Conservation (phyloP, 306 rosid genomes). For the Acacia acuminata region DNA sequence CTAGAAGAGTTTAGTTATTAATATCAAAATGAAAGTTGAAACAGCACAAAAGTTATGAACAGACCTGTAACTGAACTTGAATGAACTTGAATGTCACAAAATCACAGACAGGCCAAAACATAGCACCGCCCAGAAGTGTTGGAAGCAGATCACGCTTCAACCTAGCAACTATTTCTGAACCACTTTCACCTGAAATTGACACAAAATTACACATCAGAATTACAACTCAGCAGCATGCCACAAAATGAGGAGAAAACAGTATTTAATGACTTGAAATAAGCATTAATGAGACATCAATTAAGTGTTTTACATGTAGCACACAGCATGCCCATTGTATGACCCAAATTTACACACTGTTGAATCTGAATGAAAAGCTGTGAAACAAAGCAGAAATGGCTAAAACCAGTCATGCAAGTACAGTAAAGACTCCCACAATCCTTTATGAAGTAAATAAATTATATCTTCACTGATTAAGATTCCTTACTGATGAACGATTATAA, state of each 20-base stretch:
- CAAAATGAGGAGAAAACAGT: not conserved
- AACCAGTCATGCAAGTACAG: not conserved
- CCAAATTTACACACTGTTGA: not conserved
- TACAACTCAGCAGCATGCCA: not conserved
- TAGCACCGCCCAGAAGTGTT: slow-evolving; percentile 52
- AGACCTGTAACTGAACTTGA: slow-evolving; percentile 74
- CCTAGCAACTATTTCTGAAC: slow-evolving; percentile 47
- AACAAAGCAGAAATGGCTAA: not conserved
- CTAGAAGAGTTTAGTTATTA: not conserved
- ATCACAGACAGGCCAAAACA: slow-evolving; percentile 80
- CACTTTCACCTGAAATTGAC: slow-evolving; percentile 59
- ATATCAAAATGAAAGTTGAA: slow-evolving; percentile 9
- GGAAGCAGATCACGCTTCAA: slow-evolving; percentile 75
- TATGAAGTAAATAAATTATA: not conserved
- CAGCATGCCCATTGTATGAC: not conserved
- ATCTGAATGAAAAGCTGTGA: not conserved
- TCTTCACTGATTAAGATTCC: not conserved
- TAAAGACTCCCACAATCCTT: not conserved
- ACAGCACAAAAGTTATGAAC: slow-evolving; percentile 15
- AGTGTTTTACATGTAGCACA: not conserved
- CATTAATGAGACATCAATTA: not conserved
- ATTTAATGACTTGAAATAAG: not conserved
- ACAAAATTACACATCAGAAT: slow-evolving; percentile 31
- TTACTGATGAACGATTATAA: not conserved
- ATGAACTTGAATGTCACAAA: slow-evolving; percentile 64